Evolutionary conservation across 345 rosid species (phyloP), one percentile per base, ranked within the genome.

Genomic region (Eucalyptus cloeziana): DNA sequence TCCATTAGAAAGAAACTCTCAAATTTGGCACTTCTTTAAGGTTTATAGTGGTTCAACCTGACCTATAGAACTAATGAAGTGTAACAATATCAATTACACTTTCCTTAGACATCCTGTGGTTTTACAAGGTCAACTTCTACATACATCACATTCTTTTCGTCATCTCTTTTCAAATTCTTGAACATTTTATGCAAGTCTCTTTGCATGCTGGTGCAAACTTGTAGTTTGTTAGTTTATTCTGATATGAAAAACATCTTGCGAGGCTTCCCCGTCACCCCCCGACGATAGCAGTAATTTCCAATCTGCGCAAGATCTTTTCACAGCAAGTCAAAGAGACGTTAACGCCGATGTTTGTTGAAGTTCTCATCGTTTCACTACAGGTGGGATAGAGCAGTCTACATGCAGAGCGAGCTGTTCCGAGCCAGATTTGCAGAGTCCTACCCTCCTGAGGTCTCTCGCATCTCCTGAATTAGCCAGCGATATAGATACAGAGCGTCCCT

Each of bases 351-450:
- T 33, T 40, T 69, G 6, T 33, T 71, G 6, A 71, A 33, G 81
- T 71, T 71, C 81, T 10, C 81, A 9, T 33, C 33, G 24, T 33
- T 71, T 71, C 44, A 7, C 44, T 69, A 33, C 24, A 69, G 81
- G 81, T 33, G 25, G 81, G 81, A 69, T 3, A 9, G 81, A 33
- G 33, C 44, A 31, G 81, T 33, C 81, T 69, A 10, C 24, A 69
- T 33, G 81, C 81, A 1, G 45, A 71, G 25, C 4, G 0, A 19
- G 25, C 81, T 0, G 1, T 37, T 76, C 47, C 2, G 27, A 76
- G 27, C 47, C 13, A 0, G 80, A 37, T 37, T 37, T 71, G 37
- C 81, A 37, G 0, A 7, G 81, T 10, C 25, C 81, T 71, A 37
- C 27, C 14, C 13, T 71, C 19, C 81, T 43, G 22, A 71, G 81